These are phyloP conservation scores for Cucurbita maxima DNA, from an alignment of 306 rosid species.

Conservation along the genomic window DNA sequence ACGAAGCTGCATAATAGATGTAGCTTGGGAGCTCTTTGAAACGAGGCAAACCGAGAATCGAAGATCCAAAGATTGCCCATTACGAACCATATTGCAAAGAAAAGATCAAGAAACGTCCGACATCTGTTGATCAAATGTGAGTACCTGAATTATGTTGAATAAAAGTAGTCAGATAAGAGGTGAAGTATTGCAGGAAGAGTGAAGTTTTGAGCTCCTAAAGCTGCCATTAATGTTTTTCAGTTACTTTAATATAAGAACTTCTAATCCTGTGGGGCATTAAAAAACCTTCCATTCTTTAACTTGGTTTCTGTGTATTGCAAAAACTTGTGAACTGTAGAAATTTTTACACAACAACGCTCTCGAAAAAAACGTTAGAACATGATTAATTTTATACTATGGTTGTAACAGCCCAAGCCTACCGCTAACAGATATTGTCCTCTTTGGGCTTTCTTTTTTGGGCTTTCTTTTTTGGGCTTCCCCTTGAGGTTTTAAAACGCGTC, in stretches of 20 bases:
- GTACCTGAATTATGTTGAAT: constrained; percentile 33
- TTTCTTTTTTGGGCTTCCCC: no score
- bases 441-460: no score
- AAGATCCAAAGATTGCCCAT: constrained; percentile 95
- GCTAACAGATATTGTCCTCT: no score
- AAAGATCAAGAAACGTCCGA: constrained; percentile 65
- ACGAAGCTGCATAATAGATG: constrained; percentile 65
- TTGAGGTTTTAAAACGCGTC: no score
- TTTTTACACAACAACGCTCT: neutral
- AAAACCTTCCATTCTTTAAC: neutral
- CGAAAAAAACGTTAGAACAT: neutral
- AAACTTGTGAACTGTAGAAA: neutral
- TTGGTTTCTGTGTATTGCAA: neutral
- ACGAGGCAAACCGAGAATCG: constrained; percentile 73
- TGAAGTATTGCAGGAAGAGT: neutral
- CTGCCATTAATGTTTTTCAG: neutral
- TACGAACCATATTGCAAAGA: constrained; percentile 97
- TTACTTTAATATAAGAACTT: neutral
- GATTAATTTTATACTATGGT: neutral
- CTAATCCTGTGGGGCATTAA: neutral
- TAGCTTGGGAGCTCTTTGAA: constrained; percentile 61
- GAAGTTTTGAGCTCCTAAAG: neutral
- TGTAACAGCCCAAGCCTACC: neutral
- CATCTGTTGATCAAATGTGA: constrained; percentile 66
- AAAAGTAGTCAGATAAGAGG: neutral